Base-by-base conservation (phyloP, 495 filamentous ascomycete genomes). In the Neurospora sp. region DNA sequence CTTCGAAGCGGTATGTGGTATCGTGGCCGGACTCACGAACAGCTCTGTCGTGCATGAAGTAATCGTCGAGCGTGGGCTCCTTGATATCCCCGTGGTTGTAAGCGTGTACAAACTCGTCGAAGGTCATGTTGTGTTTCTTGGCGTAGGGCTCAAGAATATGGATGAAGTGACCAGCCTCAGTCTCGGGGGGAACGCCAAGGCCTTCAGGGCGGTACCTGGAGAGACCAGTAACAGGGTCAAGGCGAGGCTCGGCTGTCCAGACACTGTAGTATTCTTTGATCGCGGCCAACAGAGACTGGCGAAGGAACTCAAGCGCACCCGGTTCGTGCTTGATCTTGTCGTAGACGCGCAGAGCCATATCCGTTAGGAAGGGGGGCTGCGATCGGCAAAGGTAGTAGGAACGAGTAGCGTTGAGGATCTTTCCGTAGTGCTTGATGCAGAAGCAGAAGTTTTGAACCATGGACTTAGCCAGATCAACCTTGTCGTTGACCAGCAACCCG, bases 391-490 rank as follows among this genome's bases (percentile, higher is more conserved):
- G 89, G 77, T 98, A 98, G 86, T 99, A 99, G 10, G 94, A 92
- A 42, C 96, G 90, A 40, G 96, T 99, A 22, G 96, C 96, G 81
- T 98, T 99, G 74, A 98, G 89, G 72, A 98, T 95, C 83, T 98
- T 99, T 72, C 93, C 95, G 79, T 99, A 99, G 82, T 99, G 96
- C 82, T 93, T 90, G 82, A 99, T 98, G 83, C 93, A 94, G 83
- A 99, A 99, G 81, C 92, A 94, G 82, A 98, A 98, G 83, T 99
- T 95, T 75, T 88, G 83, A 40, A 98, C 93, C 93, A 98, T 98
- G 35, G 91, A 87, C 82, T 97, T 96, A 71, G 92, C 93, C 45
- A 99, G 83, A 77, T 97, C 88, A 42, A 91, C 89, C 68, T 91
- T 91, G 77, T 92, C 91, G 78, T 94, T 91, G 73, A 90, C 89